phyloP scores from a whole-genome alignment of 1,284 basidiomycete species.

The Irpex sp. region DNA sequence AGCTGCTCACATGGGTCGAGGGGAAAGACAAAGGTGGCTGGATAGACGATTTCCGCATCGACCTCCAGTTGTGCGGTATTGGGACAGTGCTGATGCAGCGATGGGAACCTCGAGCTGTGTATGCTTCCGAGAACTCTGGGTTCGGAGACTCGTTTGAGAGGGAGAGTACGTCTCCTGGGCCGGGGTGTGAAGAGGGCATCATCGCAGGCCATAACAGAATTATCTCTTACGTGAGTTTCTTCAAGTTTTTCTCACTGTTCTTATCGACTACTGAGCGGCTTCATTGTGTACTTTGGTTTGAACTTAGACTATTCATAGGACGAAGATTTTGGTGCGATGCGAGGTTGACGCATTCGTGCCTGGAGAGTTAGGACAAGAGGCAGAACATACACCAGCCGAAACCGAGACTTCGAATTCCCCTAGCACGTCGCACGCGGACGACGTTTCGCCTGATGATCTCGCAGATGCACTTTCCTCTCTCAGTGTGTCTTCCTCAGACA shows the following conservation, averaged over 20 bases:
- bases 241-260: neutral
- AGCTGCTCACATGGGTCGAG: conserved; percentile 47
- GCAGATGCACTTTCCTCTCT: conserved; percentile 7
- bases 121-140: conserved; percentile 1
- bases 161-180: conserved; percentile 8
- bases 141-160: conserved; percentile 14
- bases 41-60: conserved; percentile 47
- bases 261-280: neutral
- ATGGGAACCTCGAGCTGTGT: conserved; percentile 31
- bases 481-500: neutral
- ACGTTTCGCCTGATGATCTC: conserved; percentile 3
- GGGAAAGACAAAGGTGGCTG: neutral
- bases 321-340: conserved; percentile 48
- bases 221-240: conserved; percentile 14
- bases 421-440: neutral
- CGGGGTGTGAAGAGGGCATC: conserved; percentile 10
- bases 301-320: conserved; percentile 38
- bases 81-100: conserved; percentile 52
- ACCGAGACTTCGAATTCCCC: neutral
- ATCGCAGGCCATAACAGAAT: conserved; percentile 14
- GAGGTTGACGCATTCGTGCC: conserved; percentile 46
- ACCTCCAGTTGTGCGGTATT: conserved; percentile 49
- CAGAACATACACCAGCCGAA: neutral
- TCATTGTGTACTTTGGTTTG: neutral
- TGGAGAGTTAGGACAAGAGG: conserved; percentile 1